Evolutionary conservation across 495 filamentous ascomycete genomes (phyloP), one percentile per base, ranked within the genome.

Genomic region (Letharia columbiana): DNA sequence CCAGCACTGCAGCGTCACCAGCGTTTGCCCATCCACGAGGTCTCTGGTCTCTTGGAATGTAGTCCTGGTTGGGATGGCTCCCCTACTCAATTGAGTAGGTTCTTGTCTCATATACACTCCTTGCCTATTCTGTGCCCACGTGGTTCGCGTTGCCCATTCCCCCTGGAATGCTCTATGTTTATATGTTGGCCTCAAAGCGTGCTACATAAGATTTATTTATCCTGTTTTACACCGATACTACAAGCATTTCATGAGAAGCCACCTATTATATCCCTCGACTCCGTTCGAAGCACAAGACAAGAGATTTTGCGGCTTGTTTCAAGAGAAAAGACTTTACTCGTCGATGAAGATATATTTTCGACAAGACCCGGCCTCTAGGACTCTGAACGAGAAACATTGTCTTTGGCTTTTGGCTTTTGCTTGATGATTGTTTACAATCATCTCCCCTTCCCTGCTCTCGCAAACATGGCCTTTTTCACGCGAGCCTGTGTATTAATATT

Each of bases 71-170:
- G 23, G 12, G n/a, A 28, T 54, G 52, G 31, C 3, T 35, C 9
- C 31, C 52, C 52, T 56, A 56, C 52, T 56, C 52, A 35, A 35
- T 57, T 57, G 54, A 57, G 54, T 57, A 57, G 31, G 31, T 57
- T 37, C 33, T 20, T 37, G 31, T 57, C 28, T 37, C 13, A 18
- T 9, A 9, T 20, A 18, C 17, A 18, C 12, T 18, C 4, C 7
- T 56, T 35, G 1, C 3, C 4, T 3, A 20, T 33, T 28, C 13
- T 35, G 4, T 37, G 28, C 54, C 10, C 17, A 20, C 8, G 54
- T 57, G 54, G 17, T 57, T 37, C 8, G 31, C 54, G 54, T 57
- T 57, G 54, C 54, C 33, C 17, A 20, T 57, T 37, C 54, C 39
- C 54, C 54, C 54, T 37, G 33, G 54, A 57, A 57, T 57, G 31